phyloP scores from a whole-genome alignment of 257 asterid genomes.

The Nyctanthes arbortristis region DNA sequence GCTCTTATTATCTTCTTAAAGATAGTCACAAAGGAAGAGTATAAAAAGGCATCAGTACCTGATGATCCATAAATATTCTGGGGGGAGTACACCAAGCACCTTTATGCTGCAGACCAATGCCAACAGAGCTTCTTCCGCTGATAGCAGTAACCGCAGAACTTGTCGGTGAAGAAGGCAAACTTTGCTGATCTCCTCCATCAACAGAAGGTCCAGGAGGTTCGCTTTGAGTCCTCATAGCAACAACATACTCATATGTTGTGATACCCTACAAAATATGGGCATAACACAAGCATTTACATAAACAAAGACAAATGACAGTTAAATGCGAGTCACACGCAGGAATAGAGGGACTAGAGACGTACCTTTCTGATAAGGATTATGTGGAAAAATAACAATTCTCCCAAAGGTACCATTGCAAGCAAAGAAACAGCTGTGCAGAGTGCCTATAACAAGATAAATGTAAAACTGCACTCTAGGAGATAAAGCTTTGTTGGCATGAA shows the following conservation, averaged over 20 bases:
- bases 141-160: conserved; percentile 93
- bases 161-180: conserved; percentile 90
- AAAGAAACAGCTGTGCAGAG: conserved; percentile 83
- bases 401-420: conserved; percentile 84
- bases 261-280: conserved; percentile 62
- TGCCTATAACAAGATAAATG: conserved; percentile 53
- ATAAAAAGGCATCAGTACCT: conserved; percentile 43
- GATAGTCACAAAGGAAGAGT: conserved; percentile 6
- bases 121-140: conserved; percentile 95
- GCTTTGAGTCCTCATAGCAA: conserved; percentile 92
- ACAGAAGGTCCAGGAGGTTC: conserved; percentile 90
- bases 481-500: conserved; percentile 1
- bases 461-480: not conserved
- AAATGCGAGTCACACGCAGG: not conserved
- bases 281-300: not conserved
- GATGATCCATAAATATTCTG: conserved; percentile 92
- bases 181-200: conserved; percentile 84
- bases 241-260: conserved; percentile 89
- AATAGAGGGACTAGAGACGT: not conserved
- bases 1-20: not conserved
- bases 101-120: conserved; percentile 84
- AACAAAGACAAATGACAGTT: not conserved
- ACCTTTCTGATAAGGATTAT: conserved; percentile 92
- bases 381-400: conserved; percentile 93
- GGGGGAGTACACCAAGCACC: conserved; percentile 99